These are phyloP conservation scores for Cordyceps javanica DNA, from an alignment of 2,329 filamentous ascomycete species.

Conservation along the genomic window DNA sequence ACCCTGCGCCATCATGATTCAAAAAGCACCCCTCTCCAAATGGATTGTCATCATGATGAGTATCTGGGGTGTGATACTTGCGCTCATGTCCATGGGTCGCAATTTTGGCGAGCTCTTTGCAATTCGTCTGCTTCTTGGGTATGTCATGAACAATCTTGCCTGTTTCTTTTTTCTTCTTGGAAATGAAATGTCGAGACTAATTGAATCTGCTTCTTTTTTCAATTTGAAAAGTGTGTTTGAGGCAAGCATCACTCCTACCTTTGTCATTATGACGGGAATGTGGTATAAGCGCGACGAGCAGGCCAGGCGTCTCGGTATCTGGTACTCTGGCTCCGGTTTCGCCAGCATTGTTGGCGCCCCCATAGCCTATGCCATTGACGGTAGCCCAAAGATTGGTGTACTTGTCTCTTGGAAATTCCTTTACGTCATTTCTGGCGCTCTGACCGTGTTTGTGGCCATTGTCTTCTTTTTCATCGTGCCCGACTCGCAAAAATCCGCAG, in stretches of 20 bases:
- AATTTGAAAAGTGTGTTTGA: conserved; percentile 21
- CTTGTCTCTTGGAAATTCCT: not conserved
- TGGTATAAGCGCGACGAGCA: conserved; percentile 28
- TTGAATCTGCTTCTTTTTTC: too few relatives aligned
- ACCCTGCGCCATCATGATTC: not conserved
- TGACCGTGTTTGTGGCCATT: not conserved
- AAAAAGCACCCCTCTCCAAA: not conserved
- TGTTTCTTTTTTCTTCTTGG: too few relatives aligned
- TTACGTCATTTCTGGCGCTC: not conserved
- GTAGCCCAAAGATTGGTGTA: not conserved
- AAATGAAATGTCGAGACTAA: too few relatives aligned
- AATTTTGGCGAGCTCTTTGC: conserved; percentile 1
- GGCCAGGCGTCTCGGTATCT: conserved; percentile 22
- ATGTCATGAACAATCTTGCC: too few relatives aligned
- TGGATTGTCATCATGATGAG: not conserved
- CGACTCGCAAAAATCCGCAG: conserved; percentile 19
- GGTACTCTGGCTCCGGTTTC: conserved; percentile 11
- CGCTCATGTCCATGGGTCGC: not conserved
- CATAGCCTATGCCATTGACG: not conserved
- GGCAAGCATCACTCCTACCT: conserved; percentile 20
- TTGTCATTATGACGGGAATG: conserved; percentile 20
- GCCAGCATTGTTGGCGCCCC: not conserved
- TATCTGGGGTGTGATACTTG: not conserved
- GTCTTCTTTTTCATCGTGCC: not conserved
- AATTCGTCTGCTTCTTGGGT: not conserved